Evolutionary conservation across 768 basidiomycete species (phyloP).

Genomic region (Boletus vermiculosoides): DNA sequence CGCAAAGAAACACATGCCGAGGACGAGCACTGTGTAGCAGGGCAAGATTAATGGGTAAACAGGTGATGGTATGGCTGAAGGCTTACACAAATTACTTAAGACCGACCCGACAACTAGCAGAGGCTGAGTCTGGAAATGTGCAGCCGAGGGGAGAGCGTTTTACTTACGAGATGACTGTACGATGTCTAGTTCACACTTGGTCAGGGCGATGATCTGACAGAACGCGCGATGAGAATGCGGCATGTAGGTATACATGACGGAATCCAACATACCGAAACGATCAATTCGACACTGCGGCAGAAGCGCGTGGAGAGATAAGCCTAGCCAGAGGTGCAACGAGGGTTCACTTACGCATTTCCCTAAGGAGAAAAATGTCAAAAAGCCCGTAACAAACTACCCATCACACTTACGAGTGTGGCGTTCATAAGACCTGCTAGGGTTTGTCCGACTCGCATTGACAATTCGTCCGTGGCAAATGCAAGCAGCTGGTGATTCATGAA

Average conservation of each 20-base stretch:
- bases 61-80: neutral
- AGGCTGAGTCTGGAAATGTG: neutral
- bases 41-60: neutral
- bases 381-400: neutral
- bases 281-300: conserved; percentile 48
- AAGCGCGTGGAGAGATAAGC: neutral
- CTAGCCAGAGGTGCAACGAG: neutral
- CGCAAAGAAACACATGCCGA: conserved; percentile 84
- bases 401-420: conserved; percentile 65
- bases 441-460: conserved; percentile 79
- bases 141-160: neutral
- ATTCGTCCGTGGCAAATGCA: conserved; percentile 82
- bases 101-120: conserved; percentile 75
- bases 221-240: neutral
- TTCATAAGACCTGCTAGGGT: conserved; percentile 83
- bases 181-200: conserved; percentile 74
- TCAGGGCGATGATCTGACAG: conserved; percentile 68
- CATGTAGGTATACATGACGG: neutral
- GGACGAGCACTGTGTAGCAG: conserved; percentile 60
- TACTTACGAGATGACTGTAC: conserved; percentile 76
- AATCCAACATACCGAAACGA: conserved; percentile 57
- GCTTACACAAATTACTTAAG: conserved; percentile 68
- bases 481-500: conserved; percentile 48
- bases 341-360: conserved; percentile 32
- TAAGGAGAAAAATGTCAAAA: conserved; percentile 5